A percentile compares a stretch with the other conserved stretches of the same genome.
Evolutionary conservation across 495 filamentous ascomycete species (phyloP).

Genomic region (Chlorociboria aeruginascens): DNA sequence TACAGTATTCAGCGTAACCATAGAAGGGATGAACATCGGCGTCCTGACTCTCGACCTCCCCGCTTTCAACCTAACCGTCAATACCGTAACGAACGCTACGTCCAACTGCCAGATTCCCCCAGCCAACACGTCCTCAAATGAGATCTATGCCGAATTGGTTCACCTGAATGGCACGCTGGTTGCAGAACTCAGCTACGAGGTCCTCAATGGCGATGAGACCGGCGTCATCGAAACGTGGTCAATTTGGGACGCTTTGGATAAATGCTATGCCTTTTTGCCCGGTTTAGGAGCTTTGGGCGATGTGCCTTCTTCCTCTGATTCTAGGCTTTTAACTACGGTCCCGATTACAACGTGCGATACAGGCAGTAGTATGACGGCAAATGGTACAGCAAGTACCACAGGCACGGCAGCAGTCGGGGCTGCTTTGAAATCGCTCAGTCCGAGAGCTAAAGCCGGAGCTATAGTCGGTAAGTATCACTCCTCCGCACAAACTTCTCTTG

Average conservation of each 20-base stretch:
- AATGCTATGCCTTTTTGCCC: background rate
- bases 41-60: background rate
- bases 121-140: background rate
- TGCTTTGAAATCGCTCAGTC: background rate
- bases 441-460: background rate
- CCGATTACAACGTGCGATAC: background rate
- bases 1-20: background rate
- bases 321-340: background rate
- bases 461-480: background rate
- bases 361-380: background rate
- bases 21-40: background rate
- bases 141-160: background rate
- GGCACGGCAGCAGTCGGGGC: background rate
- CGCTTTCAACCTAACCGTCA: background rate
- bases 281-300: background rate
- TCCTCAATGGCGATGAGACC: background rate
- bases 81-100: background rate
- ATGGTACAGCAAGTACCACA: background rate
- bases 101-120: background rate
- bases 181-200: background rate
- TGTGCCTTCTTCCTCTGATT: background rate
- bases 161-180: background rate
- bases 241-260: background rate
- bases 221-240: background rate
- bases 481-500: background rate